These are phyloP conservation scores for Fraxinus baroniana DNA, from an alignment of 305 asterid species.

Conservation along the genomic window DNA sequence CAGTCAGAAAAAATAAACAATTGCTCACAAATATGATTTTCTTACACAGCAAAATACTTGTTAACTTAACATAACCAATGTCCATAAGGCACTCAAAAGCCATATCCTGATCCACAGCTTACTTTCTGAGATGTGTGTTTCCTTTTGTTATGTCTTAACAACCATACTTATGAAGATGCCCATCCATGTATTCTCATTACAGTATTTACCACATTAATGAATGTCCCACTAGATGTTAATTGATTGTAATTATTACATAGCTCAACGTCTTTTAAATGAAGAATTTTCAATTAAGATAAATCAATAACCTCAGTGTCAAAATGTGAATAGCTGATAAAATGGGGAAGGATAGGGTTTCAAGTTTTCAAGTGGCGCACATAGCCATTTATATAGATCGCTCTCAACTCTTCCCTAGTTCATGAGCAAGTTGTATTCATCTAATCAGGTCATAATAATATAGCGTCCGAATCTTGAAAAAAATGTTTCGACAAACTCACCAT, in stretches of 20 bases:
- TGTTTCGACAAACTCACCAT: slow-evolving; percentile 25
- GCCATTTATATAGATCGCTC: not conserved
- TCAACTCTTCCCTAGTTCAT: not conserved
- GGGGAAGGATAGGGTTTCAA: not conserved
- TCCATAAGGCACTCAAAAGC: not conserved
- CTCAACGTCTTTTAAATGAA: not conserved
- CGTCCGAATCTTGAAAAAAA: not conserved
- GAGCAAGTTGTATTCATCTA: not conserved
- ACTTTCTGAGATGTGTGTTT: not conserved
- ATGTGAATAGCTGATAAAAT: not conserved
- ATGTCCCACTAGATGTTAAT: not conserved
- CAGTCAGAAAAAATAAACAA: slow-evolving; percentile 19
- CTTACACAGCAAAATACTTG: not conserved
- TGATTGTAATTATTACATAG: not conserved
- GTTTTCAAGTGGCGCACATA: not conserved
- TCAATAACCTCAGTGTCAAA: not conserved
- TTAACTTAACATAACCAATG: not conserved
- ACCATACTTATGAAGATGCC: not conserved
- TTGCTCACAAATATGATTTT: not conserved
- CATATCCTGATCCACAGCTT: not conserved
- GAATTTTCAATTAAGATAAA: not conserved
- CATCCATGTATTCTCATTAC: not conserved
- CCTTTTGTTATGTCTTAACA: not conserved
- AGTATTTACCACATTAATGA: not conserved
- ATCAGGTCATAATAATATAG: not conserved